Evolutionary conservation across 805 yeast genomes (phyloP), one percentile per base, ranked within the genome.

Genomic region (Starmerella bacillaris): DNA sequence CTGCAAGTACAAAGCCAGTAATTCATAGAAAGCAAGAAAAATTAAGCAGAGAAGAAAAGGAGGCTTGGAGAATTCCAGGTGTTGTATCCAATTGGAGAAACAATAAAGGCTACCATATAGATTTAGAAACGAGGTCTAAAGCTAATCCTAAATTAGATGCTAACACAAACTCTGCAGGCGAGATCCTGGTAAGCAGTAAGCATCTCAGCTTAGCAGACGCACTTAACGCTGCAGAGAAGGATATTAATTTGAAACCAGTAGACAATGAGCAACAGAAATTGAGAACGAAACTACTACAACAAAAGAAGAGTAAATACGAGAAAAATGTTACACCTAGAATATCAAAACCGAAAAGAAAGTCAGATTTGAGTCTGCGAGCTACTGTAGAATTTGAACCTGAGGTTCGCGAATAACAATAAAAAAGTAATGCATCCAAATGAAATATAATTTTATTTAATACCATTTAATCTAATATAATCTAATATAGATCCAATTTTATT

Each of bases 51-150:
- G 79, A 75, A 44, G 92, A 83, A 35, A 78, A 72, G 43, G 70
- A 68, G 19, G 65, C 69, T 41, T 86, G 95, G 94, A 65, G 67
- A 32, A 82, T 89, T 21, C 96, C 96, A 0, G 74, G 93, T 0
- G 80, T 92, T 1, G 69, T 86, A 0, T 86, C 96, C 1, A 82
- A 80, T 53, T 89, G 96, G 95, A 84, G 83, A 54, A 89, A 89
- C 54, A 79, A 84, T 14, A 77, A 78, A 46, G 95, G 96, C 1
- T 80, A 72, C 51, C 72, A 93, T 1, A 74, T 84, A 30, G 72
- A 77, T 1, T 55, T 84, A 27, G 93, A 83, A 36, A 78, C 77
- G 48, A 61, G 95, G 39, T 60, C 79, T 17, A 29, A 29, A 19
- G 22, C 32, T 7, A 7, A 6, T 11, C 29, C 29, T 18, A 8